Base-by-base conservation (phyloP, 495 filamentous ascomycete species). In the Xylaria nigripes region DNA sequence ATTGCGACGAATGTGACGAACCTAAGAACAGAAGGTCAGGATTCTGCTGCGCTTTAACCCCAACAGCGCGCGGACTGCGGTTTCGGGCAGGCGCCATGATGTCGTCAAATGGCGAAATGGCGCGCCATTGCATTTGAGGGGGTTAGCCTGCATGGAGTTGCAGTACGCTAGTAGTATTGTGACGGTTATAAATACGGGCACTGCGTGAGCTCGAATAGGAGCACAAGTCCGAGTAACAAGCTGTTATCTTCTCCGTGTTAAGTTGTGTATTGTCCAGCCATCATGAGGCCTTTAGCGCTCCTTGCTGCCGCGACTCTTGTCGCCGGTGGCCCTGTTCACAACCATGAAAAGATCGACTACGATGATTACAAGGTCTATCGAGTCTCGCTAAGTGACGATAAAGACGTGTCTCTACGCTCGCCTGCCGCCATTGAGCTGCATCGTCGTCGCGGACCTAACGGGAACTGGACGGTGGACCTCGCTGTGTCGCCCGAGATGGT, bases 321-420 rank as follows among this genome's bases (percentile, higher is more conserved):
- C 32, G 1, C 13, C 4, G 48, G 30, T 6, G 16, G 6, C 12
- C 16, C 29, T 22, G 40, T 10, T 43, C 22, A 2, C 15, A 15
- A 29, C 5, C 42, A 25, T 2, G 12, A 18, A 5, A 70, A 59
- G 41, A 63, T 66, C 27, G 64, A 53, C 50, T 74, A 74, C 44
- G 63, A 65, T 49, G 69, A 68, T 34, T 73, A 66, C 51, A 63
- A 71, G 46, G 71, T 71, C 18, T 71, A 69, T 55, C 68, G 70
- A n/a, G 29, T 62, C 6, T 15, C 51, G n/a, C 16, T 54, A 10
- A 12, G 8, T 9, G 18, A 8, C n/a, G 36, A 40, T 5, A 13
- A 40, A 2, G n/a, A 40, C 2, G 7, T 10, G 32, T 34, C 32
- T 4, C 15, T 40, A 5, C 15, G 36, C 12, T 18, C 36, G 2